Evolutionary conservation across 2,329 filamentous ascomycete genomes (phyloP), one percentile per base, ranked within the genome.

Genomic region (Xylariaceae sp.): DNA sequence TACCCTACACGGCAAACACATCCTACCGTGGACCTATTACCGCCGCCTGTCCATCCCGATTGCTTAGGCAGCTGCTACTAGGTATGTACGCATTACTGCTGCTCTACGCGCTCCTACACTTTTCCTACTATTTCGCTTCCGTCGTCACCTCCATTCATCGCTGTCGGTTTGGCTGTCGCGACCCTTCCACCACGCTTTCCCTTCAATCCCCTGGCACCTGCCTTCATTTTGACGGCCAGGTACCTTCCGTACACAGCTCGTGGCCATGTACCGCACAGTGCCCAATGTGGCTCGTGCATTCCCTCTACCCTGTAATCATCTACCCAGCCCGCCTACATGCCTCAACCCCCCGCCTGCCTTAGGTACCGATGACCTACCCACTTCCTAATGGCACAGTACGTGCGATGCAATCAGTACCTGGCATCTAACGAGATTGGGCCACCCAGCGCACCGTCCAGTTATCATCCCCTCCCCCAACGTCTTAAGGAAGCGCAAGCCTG

Each of bases 1-100:
- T 64, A 64, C 61, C 63, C 35, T 63, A 64, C 58, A 58, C 50
- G 61, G 65, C 64, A 66, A 69, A 68, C 67, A 70, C 72, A 70
- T 71, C 74, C 73, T 73, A 60, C 68, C 70, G 70, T 67, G 66
- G 65, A 66, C 62, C 65, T 62, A 67, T 66, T 60, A 62, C 34
- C 57, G 57, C 55, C 47, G n/a, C 47, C 58, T 52, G 6, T 54
- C 51, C 30, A 10, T 53, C 34, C 17, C 18, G 9, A 42, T 8
- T 13, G 13, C 57, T 34, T 53, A 42, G 42, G 35, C 55, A 57
- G 51, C 7, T 53, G 57, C 17, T 53, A 54, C 17, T 53, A 54
- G 23, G 59, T 53, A 52, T 34, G 49, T 58, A 52, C 42, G 45
- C 17, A 35, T 15, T 58, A 15, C 42, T 23, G 9, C 23, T 30